These are phyloP conservation scores for Wickerhamomyces queroliae DNA, from an alignment of 805 yeast species.

Conservation along the genomic window DNA sequence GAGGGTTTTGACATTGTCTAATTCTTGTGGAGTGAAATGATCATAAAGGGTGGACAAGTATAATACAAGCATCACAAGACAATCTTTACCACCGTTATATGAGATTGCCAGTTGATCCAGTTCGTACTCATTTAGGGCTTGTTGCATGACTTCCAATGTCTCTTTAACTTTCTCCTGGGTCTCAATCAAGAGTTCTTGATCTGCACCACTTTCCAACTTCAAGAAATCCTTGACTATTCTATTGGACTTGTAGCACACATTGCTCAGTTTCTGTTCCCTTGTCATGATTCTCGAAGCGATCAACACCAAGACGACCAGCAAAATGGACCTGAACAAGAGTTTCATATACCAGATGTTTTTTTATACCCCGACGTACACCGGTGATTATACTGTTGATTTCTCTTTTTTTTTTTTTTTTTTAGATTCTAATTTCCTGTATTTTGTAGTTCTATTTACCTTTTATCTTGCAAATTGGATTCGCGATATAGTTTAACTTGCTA, in stretches of 20 bases:
- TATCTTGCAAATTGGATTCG: no score
- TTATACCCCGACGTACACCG: no score
- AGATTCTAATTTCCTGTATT: no score
- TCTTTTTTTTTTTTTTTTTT: no score
- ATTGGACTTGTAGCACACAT: background rate
- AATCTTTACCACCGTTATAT: conserved; percentile 96
- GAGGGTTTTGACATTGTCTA: conserved; percentile 26
- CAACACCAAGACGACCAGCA: no score
- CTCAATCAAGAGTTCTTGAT: background rate
- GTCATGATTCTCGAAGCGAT: background rate
- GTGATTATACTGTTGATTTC: no score
- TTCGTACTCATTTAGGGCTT: conserved; percentile 5
- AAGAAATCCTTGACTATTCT: background rate
- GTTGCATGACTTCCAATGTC: conserved; percentile 3
- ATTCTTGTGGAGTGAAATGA: conserved; percentile 11
- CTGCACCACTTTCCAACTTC: background rate
- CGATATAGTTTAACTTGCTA: no score
- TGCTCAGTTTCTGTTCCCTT: background rate
- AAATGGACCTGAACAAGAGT: no score
- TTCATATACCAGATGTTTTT: no score
- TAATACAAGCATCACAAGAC: conserved; percentile 79
- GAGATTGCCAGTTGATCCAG: conserved; percentile 62
- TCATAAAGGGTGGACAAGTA: conserved; percentile 52
- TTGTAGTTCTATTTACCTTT: no score
- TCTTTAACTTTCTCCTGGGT: conserved; percentile 7